Evolutionary conservation across 2,329 filamentous ascomycete species (phyloP), one percentile per base, ranked within the genome.

Genomic region (Fusarium siculi): DNA sequence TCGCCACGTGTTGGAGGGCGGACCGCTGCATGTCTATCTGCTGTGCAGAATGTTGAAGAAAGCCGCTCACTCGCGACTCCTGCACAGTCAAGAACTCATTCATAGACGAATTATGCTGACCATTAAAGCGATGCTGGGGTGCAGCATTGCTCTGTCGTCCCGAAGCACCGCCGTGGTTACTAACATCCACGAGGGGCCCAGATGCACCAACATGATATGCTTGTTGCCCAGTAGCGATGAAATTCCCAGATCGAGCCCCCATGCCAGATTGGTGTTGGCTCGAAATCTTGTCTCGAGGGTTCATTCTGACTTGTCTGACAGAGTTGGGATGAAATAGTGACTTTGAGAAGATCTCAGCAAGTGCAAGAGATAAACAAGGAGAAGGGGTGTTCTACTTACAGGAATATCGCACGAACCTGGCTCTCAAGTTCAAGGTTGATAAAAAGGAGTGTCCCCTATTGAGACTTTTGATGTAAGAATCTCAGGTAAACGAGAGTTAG

Each of bases 51-150:
- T 36, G 16, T 0, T 36, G 47, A 15, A 47, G 34, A 15, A 63
- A 42, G 5, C 19, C 18, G 19, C 6, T 16, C 19, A 63, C 7
- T 16, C 21, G 34, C 10, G 28, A 19, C 36, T 63, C 23, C 18
- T 65, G 57, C 7, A 1, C 0, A 5, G 6, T 16, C 6, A 53
- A 25, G 15, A 63, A 25, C 5, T 36, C 49, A 4, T 47, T 10
- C 19, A 47, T 44, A 7, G 16, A 12, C n/a, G 18, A 7, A 7
- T 18, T 10, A 8, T 15, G 12, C 0, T 5, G 28, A 1, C 1
- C 12, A 3, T 19, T 25, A 2, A 30, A 9, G 8, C 2, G 9
- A 4, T 6, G 21, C 11, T 32, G 21, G 4, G 12, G 23, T 12
- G 5, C 5, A 9, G 8, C 9, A n/a, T 62, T 36, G 34, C 18